Evolutionary conservation across 257 asterid genomes (phyloP), one percentile per base, ranked within the genome.

Genomic region (Capsicum baccatum): DNA sequence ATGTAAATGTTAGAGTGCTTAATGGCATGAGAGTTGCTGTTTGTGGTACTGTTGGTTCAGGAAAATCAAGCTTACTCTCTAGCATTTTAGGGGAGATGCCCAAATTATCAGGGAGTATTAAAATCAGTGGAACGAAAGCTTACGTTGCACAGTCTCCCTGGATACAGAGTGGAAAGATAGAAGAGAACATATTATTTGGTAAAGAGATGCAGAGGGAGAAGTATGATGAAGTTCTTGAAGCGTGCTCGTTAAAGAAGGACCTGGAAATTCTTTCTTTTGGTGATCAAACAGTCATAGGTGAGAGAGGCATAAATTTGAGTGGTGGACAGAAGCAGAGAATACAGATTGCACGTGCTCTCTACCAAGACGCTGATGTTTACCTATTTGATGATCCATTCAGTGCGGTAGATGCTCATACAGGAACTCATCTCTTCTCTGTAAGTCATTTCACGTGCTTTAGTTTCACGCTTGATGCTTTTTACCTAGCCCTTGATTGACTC

Each of bases 391-490:
- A 95, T 88, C 99, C 97, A 5, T 95, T 94, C 74, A 95, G 99
- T 88, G 97, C 97, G 63, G 99, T 95, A 63, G 99, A 95, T 94
- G 98, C 97, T 78, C 98, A 95, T 86, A 95, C 98, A 0, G 97
- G 99, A 87, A 87, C 87, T 80, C 98, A 95, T 90, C 90, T 96
- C 83, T 94, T 96, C 88, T 92, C 91, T 67, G 99, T 96, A 88
- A 92, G 88, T 81, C 62, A 73, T 26, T n/a, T 47, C 47, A 33
- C 35, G 21, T 19, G 39, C 48, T 56, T 67, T 58, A 37, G 55
- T 67, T 81, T 79, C 48, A 33, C 52, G 2, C 9, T 39, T 42
- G 35, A 19, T 60, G 21, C 80, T 9, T 60, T 42, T 60, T 37
- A 63, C 48, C 44, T 15, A 16, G 55, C 52, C 19, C 64, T 14